Evolutionary conservation across 257 asterid species (phyloP).

Genomic region (Ophiorrhiza pumila): DNA sequence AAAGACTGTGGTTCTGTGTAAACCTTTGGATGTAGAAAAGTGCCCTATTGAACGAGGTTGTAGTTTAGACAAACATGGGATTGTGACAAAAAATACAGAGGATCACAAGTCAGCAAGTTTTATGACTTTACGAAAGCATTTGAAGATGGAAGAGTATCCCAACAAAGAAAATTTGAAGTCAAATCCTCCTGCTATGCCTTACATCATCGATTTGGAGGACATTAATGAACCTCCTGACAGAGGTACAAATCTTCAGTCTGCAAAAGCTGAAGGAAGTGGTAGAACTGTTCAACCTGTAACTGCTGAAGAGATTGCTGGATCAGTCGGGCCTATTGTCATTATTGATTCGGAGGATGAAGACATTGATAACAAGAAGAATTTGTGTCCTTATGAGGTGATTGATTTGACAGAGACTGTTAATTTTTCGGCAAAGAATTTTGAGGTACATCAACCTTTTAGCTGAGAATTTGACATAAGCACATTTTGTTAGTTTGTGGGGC

Average conservation of each 20-base stretch:
- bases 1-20: constrained; percentile 38
- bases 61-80: constrained; percentile 61
- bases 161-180: constrained; percentile 16
- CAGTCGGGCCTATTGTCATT: neutral
- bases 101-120: constrained; percentile 41
- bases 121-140: constrained; percentile 26
- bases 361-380: constrained; percentile 16
- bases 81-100: constrained; percentile 53
- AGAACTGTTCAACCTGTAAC: neutral
- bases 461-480: neutral
- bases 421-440: neutral
- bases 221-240: constrained; percentile 27
- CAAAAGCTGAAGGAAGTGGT: neutral
- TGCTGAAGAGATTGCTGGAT: neutral
- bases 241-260: neutral
- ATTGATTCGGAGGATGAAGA: constrained; percentile 36
- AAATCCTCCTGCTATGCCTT: constrained; percentile 17
- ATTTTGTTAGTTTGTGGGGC: neutral
- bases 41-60: constrained; percentile 25
- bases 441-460: neutral
- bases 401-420: neutral
- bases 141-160: constrained; percentile 25
- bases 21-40: constrained; percentile 33
- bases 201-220: constrained; percentile 59
- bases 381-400: constrained; percentile 1